Evolutionary conservation across 2,329 filamentous ascomycete genomes (phyloP).

Genomic region (Ophiostoma ulmi): DNA sequence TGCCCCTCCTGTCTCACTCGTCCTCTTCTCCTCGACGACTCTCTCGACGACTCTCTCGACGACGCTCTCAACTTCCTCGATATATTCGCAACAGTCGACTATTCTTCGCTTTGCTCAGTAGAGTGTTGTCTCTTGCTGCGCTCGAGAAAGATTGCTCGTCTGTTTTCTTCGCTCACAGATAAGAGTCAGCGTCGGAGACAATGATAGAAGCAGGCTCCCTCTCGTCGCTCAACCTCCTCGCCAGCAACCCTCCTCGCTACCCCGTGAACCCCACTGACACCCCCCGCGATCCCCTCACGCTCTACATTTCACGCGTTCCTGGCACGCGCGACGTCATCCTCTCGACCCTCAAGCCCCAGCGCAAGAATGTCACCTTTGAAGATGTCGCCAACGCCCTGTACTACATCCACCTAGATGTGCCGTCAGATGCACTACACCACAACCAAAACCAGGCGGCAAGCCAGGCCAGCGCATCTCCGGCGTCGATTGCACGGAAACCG

Average conservation of each 20-base stretch:
- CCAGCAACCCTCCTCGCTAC: constrained; percentile 80
- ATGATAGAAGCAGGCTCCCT: constrained; percentile 74
- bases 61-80: background rate
- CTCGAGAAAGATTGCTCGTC: background rate
- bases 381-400: constrained; percentile 87
- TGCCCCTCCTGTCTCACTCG: background rate
- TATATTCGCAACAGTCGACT: background rate
- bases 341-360: constrained; percentile 80
- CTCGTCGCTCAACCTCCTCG: constrained; percentile 70
- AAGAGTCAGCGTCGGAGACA: background rate
- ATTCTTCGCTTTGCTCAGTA: background rate
- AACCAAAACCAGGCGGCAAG: constrained; percentile 33
- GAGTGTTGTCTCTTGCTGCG: background rate
- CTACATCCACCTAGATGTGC: constrained; percentile 74
- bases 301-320: constrained; percentile 92
- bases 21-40: background rate
- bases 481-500: constrained; percentile 47
- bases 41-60: background rate
- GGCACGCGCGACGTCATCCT: constrained; percentile 90
- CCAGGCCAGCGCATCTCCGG: background rate
- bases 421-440: constrained; percentile 47
- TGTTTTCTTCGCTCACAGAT: background rate
- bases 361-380: constrained; percentile 81
- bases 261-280: constrained; percentile 69
- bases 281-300: constrained; percentile 64